Evolutionary conservation across 148 eudicot species (phyloP).

Genomic region (Fagopyrum esculentum): DNA sequence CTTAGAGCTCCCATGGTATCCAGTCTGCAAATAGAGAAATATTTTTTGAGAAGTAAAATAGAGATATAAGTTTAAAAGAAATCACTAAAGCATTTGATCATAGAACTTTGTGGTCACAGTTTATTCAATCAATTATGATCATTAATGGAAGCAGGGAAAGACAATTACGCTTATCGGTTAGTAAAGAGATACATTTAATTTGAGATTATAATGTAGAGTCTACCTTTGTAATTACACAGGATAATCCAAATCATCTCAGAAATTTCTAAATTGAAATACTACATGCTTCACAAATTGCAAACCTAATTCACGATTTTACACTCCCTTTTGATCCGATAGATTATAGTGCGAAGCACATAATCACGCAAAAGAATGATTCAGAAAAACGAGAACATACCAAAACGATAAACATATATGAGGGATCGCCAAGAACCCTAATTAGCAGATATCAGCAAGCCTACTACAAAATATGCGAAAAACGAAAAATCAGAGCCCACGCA

Average conservation of each 20-base stretch:
- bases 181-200: no score
- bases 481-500: neutral
- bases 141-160: neutral
- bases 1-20: conserved; percentile 63
- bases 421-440: neutral
- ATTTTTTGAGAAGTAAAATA: no score
- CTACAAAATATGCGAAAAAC: neutral
- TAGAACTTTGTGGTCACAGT: neutral
- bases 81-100: neutral
- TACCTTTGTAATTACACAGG: no score
- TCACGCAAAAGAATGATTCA: neutral
- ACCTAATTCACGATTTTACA: neutral
- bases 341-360: neutral
- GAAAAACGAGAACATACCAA: neutral
- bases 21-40: conserved; percentile 57
- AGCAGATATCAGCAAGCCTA: conserved; percentile 3
- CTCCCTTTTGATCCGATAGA: neutral
- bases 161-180: neutral
- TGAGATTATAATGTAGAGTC: no score
- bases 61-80: neutral
- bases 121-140: neutral
- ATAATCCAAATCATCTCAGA: neutral
- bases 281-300: conserved; percentile 3
- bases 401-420: neutral
- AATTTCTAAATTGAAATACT: neutral